Evolutionary conservation across 1,284 basidiomycete species (phyloP).

Genomic region (Fomitopsis pinicola): DNA sequence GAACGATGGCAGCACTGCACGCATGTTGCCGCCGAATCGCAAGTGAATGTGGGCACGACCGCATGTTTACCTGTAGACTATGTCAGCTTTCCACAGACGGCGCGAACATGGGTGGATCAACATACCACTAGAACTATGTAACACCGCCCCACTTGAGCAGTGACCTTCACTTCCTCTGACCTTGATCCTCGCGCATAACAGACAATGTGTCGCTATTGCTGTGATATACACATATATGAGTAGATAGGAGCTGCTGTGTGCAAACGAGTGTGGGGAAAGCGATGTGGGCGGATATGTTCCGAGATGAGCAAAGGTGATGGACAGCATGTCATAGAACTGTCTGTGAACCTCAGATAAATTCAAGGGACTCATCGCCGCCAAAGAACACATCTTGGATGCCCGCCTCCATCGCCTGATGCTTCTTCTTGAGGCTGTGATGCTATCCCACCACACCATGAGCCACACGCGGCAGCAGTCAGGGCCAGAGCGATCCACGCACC

Average conservation of each 20-base stretch:
- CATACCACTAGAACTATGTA: too few relatives aligned
- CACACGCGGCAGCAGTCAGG: background rate
- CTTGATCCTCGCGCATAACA: too few relatives aligned
- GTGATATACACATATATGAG: too few relatives aligned
- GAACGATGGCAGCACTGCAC: too few relatives aligned
- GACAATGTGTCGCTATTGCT: too few relatives aligned
- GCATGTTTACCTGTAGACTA: too few relatives aligned
- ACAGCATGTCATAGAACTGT: background rate
- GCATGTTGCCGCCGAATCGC: too few relatives aligned
- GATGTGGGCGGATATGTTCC: background rate
- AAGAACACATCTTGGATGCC: conserved; percentile 4
- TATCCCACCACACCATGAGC: background rate
- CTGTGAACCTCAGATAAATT: conserved; percentile 7
- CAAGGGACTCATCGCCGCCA: conserved; percentile 12
- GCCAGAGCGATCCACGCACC: conserved; percentile 4
- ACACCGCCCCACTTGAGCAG: too few relatives aligned
- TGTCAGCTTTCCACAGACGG: too few relatives aligned
- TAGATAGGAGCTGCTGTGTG: background rate
- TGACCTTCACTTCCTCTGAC: too few relatives aligned
- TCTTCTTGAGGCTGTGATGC: conserved; percentile 16
- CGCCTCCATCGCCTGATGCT: conserved; percentile 5
- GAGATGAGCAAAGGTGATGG: background rate
- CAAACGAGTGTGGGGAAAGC: background rate
- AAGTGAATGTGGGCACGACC: too few relatives aligned
- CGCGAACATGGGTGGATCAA: too few relatives aligned